Percentiles rank a stretch among this genome's conserved stretches.
These are phyloP conservation scores for Andrographis paniculata DNA, from an alignment of 305 asterid species.

Conservation along the genomic window DNA sequence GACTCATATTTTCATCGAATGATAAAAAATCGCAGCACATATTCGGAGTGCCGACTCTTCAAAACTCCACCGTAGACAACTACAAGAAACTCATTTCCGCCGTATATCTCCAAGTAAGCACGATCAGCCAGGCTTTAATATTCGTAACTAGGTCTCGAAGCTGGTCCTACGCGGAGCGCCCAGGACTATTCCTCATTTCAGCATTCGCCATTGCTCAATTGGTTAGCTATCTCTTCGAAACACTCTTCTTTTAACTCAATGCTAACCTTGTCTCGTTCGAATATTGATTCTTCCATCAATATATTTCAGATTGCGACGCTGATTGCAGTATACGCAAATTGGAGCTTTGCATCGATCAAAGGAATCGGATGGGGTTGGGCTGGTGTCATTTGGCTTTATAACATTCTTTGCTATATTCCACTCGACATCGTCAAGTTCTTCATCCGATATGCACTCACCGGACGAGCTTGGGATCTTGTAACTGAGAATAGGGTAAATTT, in stretches of 20 bases:
- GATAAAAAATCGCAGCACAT: conserved; percentile 41
- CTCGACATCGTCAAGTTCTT: conserved; percentile 84
- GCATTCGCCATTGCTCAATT: conserved; percentile 86
- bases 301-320: conserved; percentile 72
- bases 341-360: conserved; percentile 99
- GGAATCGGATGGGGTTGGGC: conserved; percentile 99
- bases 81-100: conserved; percentile 97
- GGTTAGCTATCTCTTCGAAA: conserved; percentile 35
- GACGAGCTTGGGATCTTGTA: conserved; percentile 99
- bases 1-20: conserved; percentile 3
- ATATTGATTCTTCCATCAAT: not conserved
- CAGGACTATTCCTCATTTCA: conserved; percentile 74
- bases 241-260: not conserved
- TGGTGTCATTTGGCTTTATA: conserved; percentile 96
- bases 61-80: conserved; percentile 89
- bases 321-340: conserved; percentile 91
- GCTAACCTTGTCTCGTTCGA: not conserved
- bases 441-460: conserved; percentile 80
- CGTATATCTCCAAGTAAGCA: conserved; percentile 97
- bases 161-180: conserved; percentile 95
- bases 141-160: conserved; percentile 91
- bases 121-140: conserved; percentile 91
- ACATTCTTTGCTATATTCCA: conserved; percentile 69
- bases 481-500: conserved; percentile 74
- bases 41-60: conserved; percentile 91